phyloP scores from a whole-genome alignment of 2,329 filamentous ascomycete species.

The Fusarium nanum region DNA sequence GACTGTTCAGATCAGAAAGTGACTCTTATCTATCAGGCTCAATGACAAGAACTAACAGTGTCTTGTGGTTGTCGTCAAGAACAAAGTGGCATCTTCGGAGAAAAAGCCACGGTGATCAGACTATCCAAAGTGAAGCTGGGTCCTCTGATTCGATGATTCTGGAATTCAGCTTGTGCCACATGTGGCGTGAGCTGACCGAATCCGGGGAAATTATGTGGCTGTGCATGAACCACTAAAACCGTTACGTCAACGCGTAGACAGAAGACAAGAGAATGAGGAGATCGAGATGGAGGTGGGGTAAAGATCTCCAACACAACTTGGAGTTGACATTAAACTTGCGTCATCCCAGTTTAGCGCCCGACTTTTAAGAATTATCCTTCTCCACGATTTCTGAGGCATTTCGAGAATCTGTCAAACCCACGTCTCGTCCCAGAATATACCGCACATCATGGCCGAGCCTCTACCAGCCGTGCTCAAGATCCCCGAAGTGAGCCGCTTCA shows the following conservation, averaged over 20 bases:
- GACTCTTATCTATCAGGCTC: constrained; percentile 14
- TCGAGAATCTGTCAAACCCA: neutral
- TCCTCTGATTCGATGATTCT: constrained; percentile 26
- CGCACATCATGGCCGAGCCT: constrained; percentile 70
- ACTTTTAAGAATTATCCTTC: neutral
- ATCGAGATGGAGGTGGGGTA: constrained; percentile 28
- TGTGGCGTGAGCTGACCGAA: constrained; percentile 36
- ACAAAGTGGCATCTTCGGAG: constrained; percentile 47
- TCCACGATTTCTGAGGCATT: neutral
- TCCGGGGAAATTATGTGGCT: constrained; percentile 36
- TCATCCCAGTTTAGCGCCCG: constrained; percentile 10
- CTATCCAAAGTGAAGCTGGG: constrained; percentile 33
- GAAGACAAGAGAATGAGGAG: constrained; percentile 20
- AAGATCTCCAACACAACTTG: constrained; percentile 30
- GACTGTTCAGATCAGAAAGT: neutral
- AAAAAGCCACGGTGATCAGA: constrained; percentile 50
- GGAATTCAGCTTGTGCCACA: constrained; percentile 42
- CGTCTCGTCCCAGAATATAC: neutral
- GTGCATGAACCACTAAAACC: constrained; percentile 2
- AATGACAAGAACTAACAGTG: constrained; percentile 17
- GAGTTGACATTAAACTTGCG: constrained; percentile 25
- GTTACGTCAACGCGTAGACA: constrained; percentile 34
- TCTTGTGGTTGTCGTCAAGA: constrained; percentile 26
- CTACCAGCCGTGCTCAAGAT: constrained; percentile 69
- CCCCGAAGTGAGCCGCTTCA: constrained; percentile 86